phyloP scores from a whole-genome alignment of 2,329 filamentous ascomycete species.

The Penicillium sp. region DNA sequence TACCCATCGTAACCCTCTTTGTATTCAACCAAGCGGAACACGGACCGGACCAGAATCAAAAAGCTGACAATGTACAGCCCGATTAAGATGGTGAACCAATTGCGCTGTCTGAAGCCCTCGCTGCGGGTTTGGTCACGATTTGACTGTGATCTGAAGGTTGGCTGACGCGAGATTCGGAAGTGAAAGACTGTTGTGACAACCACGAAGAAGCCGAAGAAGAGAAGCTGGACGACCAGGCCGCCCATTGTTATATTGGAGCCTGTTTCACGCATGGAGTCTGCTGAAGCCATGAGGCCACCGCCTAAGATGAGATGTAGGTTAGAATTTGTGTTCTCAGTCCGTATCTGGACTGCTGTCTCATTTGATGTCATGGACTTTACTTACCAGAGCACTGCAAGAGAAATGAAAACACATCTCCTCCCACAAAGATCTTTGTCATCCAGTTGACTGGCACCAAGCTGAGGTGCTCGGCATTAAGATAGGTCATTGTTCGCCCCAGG shows the following conservation, averaged over 20 bases:
- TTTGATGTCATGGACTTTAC: neutral
- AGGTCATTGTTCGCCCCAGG: constrained; percentile 37
- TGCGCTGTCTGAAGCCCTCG: constrained; percentile 18
- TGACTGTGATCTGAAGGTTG: constrained; percentile 11
- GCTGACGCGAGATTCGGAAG: constrained; percentile 34
- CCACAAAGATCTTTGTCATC: constrained; percentile 41
- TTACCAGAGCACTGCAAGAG: constrained; percentile 30
- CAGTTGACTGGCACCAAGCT: constrained; percentile 33
- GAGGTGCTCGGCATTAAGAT: constrained; percentile 33
- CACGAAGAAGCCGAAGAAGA: constrained; percentile 59
- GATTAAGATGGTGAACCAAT: constrained; percentile 19
- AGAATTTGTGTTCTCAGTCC: neutral
- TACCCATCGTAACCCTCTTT: constrained; percentile 27
- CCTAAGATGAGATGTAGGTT: constrained; percentile 15
- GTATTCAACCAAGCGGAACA: constrained; percentile 33
- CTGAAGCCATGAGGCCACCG: constrained; percentile 29
- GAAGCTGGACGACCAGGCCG: constrained; percentile 58
- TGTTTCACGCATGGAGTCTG: constrained; percentile 13
- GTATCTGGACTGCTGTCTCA: neutral
- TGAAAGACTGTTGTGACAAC: constrained; percentile 53
- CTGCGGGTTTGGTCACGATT: constrained; percentile 8
- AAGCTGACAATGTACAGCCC: constrained; percentile 20
- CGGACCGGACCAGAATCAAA: constrained; percentile 27
- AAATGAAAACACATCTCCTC: constrained; percentile 35
- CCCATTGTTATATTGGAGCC: constrained; percentile 50